Conservation (phyloP, 2,329 filamentous ascomycete species). For the Penicillium sp. region DNA sequence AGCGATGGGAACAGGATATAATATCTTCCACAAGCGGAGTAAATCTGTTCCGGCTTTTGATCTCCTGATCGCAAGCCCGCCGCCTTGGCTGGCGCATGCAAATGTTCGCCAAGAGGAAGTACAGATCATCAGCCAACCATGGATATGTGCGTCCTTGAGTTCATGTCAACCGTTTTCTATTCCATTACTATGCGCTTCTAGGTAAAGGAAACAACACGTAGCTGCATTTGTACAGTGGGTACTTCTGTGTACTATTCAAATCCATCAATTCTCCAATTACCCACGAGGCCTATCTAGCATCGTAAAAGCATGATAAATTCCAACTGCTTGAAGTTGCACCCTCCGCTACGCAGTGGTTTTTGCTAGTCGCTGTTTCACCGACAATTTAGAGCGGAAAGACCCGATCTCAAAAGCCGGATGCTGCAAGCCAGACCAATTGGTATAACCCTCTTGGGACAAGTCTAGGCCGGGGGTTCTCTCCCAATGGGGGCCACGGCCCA, state of each 20-base stretch:
- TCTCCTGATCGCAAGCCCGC: background rate
- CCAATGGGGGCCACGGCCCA: slow-evolving; percentile 11
- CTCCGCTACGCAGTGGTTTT: no score
- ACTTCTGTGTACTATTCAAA: background rate
- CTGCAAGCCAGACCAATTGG: background rate
- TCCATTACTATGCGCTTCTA: background rate
- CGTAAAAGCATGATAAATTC: background rate
- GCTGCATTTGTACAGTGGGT: background rate
- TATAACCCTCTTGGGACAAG: background rate
- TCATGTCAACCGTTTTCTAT: background rate
- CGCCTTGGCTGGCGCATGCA: background rate
- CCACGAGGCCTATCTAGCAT: no score
- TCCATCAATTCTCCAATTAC: no score
- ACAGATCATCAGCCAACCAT: background rate
- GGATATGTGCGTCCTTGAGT: background rate
- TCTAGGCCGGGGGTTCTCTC: slow-evolving; percentile 1
- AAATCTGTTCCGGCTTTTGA: background rate
- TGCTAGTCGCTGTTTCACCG: background rate
- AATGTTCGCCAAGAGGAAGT: background rate
- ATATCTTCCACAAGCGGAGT: background rate
- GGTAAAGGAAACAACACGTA: no score
- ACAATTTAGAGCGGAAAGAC: background rate
- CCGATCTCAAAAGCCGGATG: background rate
- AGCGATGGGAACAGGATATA: background rate
- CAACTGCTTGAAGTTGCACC: background rate